phyloP scores from a whole-genome alignment of 495 filamentous ascomycete species.

The Venustampulla echinocandica region DNA sequence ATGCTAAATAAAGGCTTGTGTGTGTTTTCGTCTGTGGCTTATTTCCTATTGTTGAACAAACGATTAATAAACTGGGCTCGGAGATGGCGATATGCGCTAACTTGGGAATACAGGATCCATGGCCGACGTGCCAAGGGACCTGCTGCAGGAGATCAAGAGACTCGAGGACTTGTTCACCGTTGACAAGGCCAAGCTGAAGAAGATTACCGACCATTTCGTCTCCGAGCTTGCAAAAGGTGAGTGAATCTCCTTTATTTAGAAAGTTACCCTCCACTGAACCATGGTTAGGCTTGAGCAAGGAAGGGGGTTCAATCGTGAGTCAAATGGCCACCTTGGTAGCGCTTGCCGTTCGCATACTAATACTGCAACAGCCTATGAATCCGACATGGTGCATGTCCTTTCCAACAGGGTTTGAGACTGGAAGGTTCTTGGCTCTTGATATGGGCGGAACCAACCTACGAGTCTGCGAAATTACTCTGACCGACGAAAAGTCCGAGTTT shows the following conservation, averaged over 20 bases:
- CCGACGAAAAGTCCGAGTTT: conserved; percentile 87
- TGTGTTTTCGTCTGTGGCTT: neutral
- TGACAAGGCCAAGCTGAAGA: conserved; percentile 69
- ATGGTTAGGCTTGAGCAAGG: conserved; percentile 50
- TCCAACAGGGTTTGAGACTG: conserved; percentile 81
- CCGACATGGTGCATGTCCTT: conserved; percentile 96
- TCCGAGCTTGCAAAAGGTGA: conserved; percentile 79
- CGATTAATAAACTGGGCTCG: no score
- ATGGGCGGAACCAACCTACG: conserved; percentile 98
- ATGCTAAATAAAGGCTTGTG: conserved; percentile 9
- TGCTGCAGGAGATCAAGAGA: conserved; percentile 72
- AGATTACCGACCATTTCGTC: conserved; percentile 81
- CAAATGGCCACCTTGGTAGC: no score
- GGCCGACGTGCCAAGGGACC: conserved; percentile 75
- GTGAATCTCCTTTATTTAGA: conserved; percentile 19
- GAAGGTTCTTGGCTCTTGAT: conserved; percentile 87
- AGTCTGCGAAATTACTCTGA: conserved; percentile 91
- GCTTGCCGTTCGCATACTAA: conserved; percentile 3
- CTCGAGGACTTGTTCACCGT: conserved; percentile 85
- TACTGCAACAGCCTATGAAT: conserved; percentile 78
- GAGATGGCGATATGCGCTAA: no score
- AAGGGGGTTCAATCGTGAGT: conserved; percentile 89
- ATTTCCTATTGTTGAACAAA: no score
- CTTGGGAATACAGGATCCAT: conserved; percentile 55
- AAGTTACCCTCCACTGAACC: neutral